Evolutionary conservation across 768 basidiomycete species (phyloP), one percentile per base, ranked within the genome.

Genomic region (Sarcomyxa edulis): DNA sequence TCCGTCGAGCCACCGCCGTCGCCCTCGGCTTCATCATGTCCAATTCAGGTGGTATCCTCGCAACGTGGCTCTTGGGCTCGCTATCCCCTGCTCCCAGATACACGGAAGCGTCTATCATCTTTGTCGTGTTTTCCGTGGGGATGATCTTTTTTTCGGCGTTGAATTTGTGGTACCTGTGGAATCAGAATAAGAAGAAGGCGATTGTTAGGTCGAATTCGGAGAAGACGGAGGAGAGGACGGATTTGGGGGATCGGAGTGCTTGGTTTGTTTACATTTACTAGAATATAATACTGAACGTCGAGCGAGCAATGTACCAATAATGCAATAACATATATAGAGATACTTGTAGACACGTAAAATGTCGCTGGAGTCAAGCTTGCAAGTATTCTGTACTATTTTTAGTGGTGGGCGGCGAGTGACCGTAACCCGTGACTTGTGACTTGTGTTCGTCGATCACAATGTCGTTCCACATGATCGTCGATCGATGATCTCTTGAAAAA

Each of bases 201-300:
- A 40, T 35, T 35, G 58, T 54, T 29, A 61, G 74, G 37, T 49
- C 40, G 18, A 56, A 29, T 12, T 55, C 52, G 28, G 32, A 45
- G 6, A 56, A 50, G 26, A 51, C 48, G 7, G 56, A 68, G 12
- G 75, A 77, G 46, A 48, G 52, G 12, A 48, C 53, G 6, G 62
- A 60, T 1, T 52, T 76, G 30, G 76, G 76, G 4, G 74, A 76
- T 47, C 55, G 50, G 28, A 72, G 71, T 27, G 73, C 73, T 3
- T 77, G 76, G 73, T 78, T 76, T 47, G 50, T 63, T 9, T 77
- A 77, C 48, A 71, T n/a, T n/a, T n/a, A n/a, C n/a, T n/a, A n/a
- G n/a, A n/a, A n/a, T n/a, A n/a, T n/a, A n/a, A n/a, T n/a, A n/a
- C n/a, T n/a, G n/a, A n/a, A n/a, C n/a, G n/a, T n/a, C n/a, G n/a